These are phyloP conservation scores for Rhynchospora breviuscula DNA, from an alignment of 176 grass and related monocot species.

Conservation along the genomic window DNA sequence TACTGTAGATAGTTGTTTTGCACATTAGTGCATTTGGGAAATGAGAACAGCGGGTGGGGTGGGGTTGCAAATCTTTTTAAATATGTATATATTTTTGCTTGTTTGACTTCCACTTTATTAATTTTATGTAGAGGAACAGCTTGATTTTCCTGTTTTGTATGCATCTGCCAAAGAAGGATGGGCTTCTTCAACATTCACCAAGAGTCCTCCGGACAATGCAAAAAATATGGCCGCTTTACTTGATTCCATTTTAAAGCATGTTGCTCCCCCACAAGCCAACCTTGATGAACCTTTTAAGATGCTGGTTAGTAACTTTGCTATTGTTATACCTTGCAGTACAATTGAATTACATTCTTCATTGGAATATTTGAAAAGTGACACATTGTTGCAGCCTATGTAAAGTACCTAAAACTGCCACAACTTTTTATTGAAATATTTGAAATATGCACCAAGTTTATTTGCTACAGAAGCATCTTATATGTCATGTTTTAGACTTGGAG, in stretches of 20 bases:
- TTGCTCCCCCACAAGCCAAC: constrained; percentile 73
- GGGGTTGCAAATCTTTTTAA: background rate
- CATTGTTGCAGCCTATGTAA: background rate
- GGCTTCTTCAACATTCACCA: constrained; percentile 88
- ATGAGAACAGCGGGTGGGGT: background rate
- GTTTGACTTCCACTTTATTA: constrained; percentile 30
- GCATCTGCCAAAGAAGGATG: constrained; percentile 99
- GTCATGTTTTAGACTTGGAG: background rate
- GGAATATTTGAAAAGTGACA: background rate
- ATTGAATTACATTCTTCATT: background rate
- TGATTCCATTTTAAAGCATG: constrained; percentile 81
- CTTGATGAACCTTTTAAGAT: constrained; percentile 85
- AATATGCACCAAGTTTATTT: background rate
- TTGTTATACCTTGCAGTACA: background rate
- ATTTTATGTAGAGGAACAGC: constrained; percentile 70
- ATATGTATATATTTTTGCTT: constrained; percentile 16
- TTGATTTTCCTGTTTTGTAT: constrained; percentile 98
- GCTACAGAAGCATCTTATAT: background rate
- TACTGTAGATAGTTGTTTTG: background rate
- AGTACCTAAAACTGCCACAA: background rate
- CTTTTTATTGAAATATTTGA: background rate
- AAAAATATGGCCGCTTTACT: constrained; percentile 90
- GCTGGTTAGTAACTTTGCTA: constrained; percentile 58
- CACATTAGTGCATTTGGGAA: background rate
- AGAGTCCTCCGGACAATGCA: constrained; percentile 60